phyloP scores from a whole-genome alignment of 192 early-diverging fungal species.

The Backusella circina region DNA sequence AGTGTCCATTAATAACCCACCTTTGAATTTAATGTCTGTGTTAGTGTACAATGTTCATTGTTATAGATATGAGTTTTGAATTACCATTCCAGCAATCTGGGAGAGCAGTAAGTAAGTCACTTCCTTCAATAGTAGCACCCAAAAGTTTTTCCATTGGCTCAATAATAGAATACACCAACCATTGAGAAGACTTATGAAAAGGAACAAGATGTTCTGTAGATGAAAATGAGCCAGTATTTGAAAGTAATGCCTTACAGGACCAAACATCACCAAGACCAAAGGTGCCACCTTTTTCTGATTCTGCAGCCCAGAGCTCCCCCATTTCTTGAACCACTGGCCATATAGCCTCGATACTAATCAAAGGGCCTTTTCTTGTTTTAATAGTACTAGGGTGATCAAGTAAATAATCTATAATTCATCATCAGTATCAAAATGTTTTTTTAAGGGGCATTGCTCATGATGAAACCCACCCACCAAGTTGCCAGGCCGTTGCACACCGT shows the following conservation, averaged over 20 bases:
- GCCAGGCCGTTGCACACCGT: slow-evolving; percentile 68
- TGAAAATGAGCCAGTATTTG: neutral
- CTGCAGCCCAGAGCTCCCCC: slow-evolving; percentile 74
- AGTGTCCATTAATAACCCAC: slow-evolving; percentile 85
- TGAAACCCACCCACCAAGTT: slow-evolving; percentile 61
- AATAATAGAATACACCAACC: slow-evolving; percentile 90
- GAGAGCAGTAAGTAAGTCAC: slow-evolving; percentile 77
- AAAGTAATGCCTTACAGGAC: slow-evolving; percentile 24
- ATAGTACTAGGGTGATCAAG: slow-evolving; percentile 53
- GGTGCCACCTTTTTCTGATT: slow-evolving; percentile 76
- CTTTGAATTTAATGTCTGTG: slow-evolving; percentile 14
- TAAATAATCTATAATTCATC: slow-evolving; percentile 45
- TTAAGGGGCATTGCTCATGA: neutral
- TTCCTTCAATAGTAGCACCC: slow-evolving; percentile 50
- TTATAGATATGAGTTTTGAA: too few relatives aligned
- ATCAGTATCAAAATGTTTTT: neutral
- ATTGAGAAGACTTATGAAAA: slow-evolving; percentile 93
- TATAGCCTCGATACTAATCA: slow-evolving; percentile 60
- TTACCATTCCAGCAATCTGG: slow-evolving; percentile 77
- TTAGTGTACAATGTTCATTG: too few relatives aligned
- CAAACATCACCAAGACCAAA: slow-evolving; percentile 40
- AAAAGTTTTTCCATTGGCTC: slow-evolving; percentile 64
- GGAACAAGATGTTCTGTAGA: slow-evolving; percentile 54
- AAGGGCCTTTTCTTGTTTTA: slow-evolving; percentile 21
- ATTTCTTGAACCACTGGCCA: slow-evolving; percentile 82